Base-by-base conservation (phyloP, 164 flowering plant genomes). In the Protea cynaroides region DNA sequence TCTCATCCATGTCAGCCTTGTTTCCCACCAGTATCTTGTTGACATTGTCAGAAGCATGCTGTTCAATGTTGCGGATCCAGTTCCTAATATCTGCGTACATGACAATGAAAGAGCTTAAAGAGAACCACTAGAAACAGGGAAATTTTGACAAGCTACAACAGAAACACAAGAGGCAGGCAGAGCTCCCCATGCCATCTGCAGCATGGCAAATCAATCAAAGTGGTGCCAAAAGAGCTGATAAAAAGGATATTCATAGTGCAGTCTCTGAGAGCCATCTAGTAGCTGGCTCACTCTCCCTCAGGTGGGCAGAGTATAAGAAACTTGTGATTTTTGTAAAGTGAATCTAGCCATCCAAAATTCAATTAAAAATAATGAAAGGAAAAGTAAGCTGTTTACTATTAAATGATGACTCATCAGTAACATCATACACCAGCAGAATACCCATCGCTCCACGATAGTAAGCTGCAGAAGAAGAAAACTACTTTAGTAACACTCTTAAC, bases 1-100 rank as follows among this genome's bases (percentile, higher is more conserved):
- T 87, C 71, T 85, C 93, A 71, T 87, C 92, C 93, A 87, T 87
- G 69, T 87, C 93, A 66, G 90, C 93, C 71, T 87, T 87, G 85
- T 87, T 87, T 9, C 93, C 89, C 49, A 88, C 94, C 69, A 88
- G 65, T 58, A 88, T 80, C 83, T 86, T 88, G 84, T 88, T 88
- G 51, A 87, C 93, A 74, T 84, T 85, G 76, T 87, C 90, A 61
- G 93, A 87, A 62, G 93, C 93, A 83, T 88, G 90, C 67, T 88
- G 94, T 75, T 88, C 94, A 72, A 88, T 88, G 78, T 86, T 88
- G 62, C 90, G 84, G 55, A 88, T 86, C 94, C 94, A 88, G 63
- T 88, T 88, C 74, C 87, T 81, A 51, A 88, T 88, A 63, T 88
- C 94, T 88, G 58, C 25, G 79, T 37, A 70, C 65, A n/a, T 25